Base-by-base conservation (phyloP, 805 yeast species). In the Candida boleticola region DNA sequence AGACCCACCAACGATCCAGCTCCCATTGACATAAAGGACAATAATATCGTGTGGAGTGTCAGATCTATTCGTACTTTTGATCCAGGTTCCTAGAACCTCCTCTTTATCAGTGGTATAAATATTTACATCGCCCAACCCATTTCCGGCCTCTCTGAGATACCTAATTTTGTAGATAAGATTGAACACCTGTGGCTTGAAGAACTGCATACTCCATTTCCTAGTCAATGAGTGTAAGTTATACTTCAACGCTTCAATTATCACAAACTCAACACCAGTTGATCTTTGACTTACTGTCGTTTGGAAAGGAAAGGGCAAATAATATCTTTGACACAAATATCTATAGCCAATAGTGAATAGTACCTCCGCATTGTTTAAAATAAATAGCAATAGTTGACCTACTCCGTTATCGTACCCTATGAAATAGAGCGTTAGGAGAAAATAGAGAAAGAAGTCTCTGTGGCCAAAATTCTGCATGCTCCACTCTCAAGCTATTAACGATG, bases 11-110 rank as follows among this genome's bases (percentile, higher is more conserved):
- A 37, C 39, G 4, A 43, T 41, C 27, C 42, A 10, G n/a, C 68
- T 63, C 11, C 79, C 79, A 6, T 76, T 80, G 11, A 76, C 57
- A 43, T 66, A 75, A 38, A 63, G 62, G 1, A 78, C 39, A 2
- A 74, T 54, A 3, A 77, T 36, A 50, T 77, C 82, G 37, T 63
- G 63, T 1, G 43, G 44, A 1, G 37, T 18, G 13, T 19, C 13
- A 6, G 16, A 9, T 20, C 16, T 26, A 3, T 51, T 51, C 4
- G 71, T 50, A 31, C 60, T 49, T 4, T 48, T 3, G 74, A 60
- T 40, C 52, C 40, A 37, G 58, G 11, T 14, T 17, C 35, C 35
- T 11, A 7, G 7, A 11, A 23, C 27, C 27, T 23, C 11, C 7
- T 11, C 7, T 7, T 23, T 11, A 5, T 13, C 22, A 13, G 11